Percentiles rank a stretch among this genome's conserved stretches.
Conservation (phyloP, 768 basidiomycete species). For the Trametes maxima region DNA sequence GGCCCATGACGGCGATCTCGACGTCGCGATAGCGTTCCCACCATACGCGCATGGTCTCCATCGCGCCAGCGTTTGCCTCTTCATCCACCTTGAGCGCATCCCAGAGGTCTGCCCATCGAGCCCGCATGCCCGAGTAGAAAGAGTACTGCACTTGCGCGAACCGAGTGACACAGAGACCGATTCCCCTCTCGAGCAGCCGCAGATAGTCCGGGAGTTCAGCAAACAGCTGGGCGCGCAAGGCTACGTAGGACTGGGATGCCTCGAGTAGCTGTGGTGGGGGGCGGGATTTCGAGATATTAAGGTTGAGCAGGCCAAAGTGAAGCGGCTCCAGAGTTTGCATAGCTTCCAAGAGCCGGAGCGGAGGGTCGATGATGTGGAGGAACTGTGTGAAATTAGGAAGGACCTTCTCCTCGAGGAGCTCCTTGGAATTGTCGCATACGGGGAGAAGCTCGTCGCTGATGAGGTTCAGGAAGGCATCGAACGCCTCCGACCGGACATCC, state of each 20-base stretch:
- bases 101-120: conserved; percentile 82
- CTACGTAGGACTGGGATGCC: conserved; percentile 77
- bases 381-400: conserved; percentile 61
- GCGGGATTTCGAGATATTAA: conserved; percentile 64
- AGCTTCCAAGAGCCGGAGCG: conserved; percentile 65
- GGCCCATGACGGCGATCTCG: conserved; percentile 46
- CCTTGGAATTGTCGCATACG: conserved; percentile 44
- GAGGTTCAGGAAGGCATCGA: conserved; percentile 49
- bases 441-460: conserved; percentile 25
- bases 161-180: conserved; percentile 51
- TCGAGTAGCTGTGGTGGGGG: conserved; percentile 69
- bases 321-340: conserved; percentile 74
- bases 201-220: conserved; percentile 72
- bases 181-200: conserved; percentile 58
- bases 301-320: conserved; percentile 69
- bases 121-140: conserved; percentile 62
- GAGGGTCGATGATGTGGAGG: conserved; percentile 60
- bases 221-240: conserved; percentile 70
- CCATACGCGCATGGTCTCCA: conserved; percentile 77
- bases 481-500: conserved; percentile 53
- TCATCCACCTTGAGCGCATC: conserved; percentile 50
- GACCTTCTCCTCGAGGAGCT: conserved; percentile 55
- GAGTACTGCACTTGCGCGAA: conserved; percentile 58
- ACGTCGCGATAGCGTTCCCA: conserved; percentile 67
- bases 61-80: conserved; percentile 56